phyloP scores from a whole-genome alignment of 2,329 filamentous ascomycete genomes.

The Gnomoniopsis sp. region DNA sequence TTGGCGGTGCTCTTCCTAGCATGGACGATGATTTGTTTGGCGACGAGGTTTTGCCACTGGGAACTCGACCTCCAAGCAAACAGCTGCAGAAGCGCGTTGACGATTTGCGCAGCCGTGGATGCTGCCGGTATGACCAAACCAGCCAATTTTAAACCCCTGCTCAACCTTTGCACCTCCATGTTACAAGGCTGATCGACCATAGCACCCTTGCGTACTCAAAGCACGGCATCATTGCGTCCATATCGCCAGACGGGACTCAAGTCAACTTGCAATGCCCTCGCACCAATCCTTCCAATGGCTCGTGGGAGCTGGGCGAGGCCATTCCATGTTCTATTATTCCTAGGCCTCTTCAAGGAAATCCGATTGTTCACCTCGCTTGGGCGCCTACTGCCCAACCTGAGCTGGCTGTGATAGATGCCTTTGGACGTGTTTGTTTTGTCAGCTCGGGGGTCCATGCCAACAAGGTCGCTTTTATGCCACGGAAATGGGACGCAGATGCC shows the following conservation, averaged over 20 bases:
- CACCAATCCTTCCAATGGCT: conserved; percentile 64
- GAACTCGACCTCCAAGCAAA: conserved; percentile 56
- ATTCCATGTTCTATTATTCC: conserved; percentile 60
- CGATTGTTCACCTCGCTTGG: conserved; percentile 80
- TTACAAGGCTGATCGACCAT: conserved; percentile 18
- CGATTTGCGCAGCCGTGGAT: conserved; percentile 71
- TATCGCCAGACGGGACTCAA: conserved; percentile 66
- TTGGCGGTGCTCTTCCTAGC: conserved; percentile 57
- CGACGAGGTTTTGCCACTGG: conserved; percentile 28
- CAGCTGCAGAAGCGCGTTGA: conserved; percentile 71
- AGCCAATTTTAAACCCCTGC: background rate
- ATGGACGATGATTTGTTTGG: conserved; percentile 61
- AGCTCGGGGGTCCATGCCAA: conserved; percentile 72
- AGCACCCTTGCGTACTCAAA: conserved; percentile 88
- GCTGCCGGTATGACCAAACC: conserved; percentile 65
- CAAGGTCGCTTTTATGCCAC: conserved; percentile 55
- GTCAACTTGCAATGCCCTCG: conserved; percentile 72
- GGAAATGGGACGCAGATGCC: conserved; percentile 63
- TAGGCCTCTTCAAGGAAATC: conserved; percentile 58
- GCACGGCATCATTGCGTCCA: conserved; percentile 78
- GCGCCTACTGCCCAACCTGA: conserved; percentile 69
- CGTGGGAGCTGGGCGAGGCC: conserved; percentile 75
- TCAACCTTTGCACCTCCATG: conserved; percentile 1
- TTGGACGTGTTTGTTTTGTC: conserved; percentile 73
- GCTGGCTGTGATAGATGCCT: conserved; percentile 76